Percentiles rank a stretch among this genome's conserved stretches.
Evolutionary conservation across 768 basidiomycete species (phyloP).

Genomic region (Tulasnella sp.): DNA sequence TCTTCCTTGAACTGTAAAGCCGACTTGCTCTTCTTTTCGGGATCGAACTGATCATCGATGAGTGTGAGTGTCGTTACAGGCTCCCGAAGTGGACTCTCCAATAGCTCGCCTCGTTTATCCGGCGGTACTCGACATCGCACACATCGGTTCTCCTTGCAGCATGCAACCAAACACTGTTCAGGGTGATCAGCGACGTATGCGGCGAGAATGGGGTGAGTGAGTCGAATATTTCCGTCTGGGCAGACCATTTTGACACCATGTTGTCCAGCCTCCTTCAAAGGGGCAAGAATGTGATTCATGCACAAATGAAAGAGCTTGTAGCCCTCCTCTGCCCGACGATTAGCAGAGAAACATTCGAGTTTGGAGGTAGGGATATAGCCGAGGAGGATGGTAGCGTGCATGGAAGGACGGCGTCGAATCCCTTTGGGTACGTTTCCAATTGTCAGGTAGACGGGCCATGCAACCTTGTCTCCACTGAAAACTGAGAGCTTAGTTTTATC

Average conservation of each 20-base stretch:
- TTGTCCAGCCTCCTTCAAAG: not conserved
- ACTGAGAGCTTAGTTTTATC: conserved; percentile 11
- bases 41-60: no score
- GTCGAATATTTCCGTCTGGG: not conserved
- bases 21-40: no score
- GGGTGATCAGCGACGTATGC: conserved; percentile 23
- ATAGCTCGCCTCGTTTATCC: conserved; percentile 16
- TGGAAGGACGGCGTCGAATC: not conserved
- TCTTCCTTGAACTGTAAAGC: not conserved
- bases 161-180: conserved; percentile 20
- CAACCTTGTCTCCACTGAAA: not conserved
- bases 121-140: conserved; percentile 12
- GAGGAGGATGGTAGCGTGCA: not conserved
- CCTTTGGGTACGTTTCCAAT: not conserved
- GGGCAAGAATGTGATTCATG: not conserved
- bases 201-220: conserved; percentile 21
- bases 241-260: not conserved
- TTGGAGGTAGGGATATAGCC: not conserved
- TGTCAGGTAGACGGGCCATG: not conserved
- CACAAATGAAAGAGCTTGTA: conserved; percentile 5
- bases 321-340: not conserved
- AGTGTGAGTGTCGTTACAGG: no score
- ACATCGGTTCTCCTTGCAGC: conserved; percentile 18
- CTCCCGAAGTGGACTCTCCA: no score
- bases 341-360: not conserved